phyloP scores from a whole-genome alignment of 2,329 filamentous ascomycete species.

The Nectriaceae sp. region DNA sequence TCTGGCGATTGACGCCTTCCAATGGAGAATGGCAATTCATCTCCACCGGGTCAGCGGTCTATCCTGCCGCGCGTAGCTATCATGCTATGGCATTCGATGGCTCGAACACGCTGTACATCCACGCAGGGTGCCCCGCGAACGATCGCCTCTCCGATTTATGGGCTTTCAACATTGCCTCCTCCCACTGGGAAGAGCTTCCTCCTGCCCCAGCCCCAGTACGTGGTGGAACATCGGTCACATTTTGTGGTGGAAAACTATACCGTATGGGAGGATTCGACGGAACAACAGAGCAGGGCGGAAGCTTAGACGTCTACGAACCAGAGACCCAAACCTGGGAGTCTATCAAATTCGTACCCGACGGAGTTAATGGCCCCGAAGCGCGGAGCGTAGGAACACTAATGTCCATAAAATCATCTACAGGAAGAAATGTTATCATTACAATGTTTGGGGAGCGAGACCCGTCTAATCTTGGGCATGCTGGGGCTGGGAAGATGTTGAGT shows the following conservation, averaged over 20 bases:
- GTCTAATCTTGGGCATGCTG: constrained; percentile 39
- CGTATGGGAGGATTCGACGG: constrained; percentile 68
- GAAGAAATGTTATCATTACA: constrained; percentile 32
- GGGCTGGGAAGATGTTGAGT: constrained; percentile 42
- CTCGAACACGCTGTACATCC: constrained; percentile 55
- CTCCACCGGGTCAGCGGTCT: constrained; percentile 32
- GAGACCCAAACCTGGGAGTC: constrained; percentile 26
- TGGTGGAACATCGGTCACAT: constrained; percentile 46
- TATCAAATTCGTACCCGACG: constrained; percentile 26
- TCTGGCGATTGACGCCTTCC: constrained; percentile 56
- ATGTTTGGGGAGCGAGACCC: constrained; percentile 43
- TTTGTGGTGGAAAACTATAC: constrained; percentile 45
- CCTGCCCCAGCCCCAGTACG: constrained; percentile 52
- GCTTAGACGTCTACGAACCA: constrained; percentile 49
- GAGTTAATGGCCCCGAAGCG: constrained; percentile 30
- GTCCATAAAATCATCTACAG: too few species aligned
- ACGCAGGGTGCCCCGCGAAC: constrained; percentile 60
- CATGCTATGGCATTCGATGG: constrained; percentile 48
- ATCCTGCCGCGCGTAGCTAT: constrained; percentile 56
- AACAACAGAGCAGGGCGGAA: constrained; percentile 57
- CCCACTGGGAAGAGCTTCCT: constrained; percentile 53
- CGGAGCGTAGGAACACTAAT: constrained; percentile 35
- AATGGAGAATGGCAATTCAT: constrained; percentile 47
- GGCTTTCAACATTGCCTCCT: constrained; percentile 51
- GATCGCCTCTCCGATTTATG: constrained; percentile 62